phyloP scores from a whole-genome alignment of 352 stramenopile species.

The Pseudoperonospora humuli region DNA sequence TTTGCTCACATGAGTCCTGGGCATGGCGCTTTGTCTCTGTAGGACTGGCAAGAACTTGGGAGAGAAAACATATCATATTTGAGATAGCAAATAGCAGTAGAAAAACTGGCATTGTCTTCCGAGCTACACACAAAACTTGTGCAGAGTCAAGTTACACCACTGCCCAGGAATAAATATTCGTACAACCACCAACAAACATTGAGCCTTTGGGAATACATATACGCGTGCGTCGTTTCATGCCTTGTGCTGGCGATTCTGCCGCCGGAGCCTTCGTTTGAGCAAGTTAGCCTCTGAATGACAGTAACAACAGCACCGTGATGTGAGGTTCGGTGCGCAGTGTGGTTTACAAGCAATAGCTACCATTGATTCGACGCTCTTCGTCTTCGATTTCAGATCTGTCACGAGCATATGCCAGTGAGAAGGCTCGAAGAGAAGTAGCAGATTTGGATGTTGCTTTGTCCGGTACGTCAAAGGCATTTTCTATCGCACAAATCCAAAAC shows the following conservation, averaged over 20 bases:
- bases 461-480: background rate
- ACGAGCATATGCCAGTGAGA: conserved; percentile 19
- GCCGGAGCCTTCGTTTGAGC: conserved; percentile 27
- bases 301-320: background rate
- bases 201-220: too few species aligned
- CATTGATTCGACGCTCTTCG: conserved; percentile 28
- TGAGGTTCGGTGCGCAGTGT: background rate
- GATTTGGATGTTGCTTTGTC: background rate
- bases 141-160: too few species aligned
- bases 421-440: background rate
- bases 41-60: too few species aligned
- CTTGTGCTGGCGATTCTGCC: conserved; percentile 15
- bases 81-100: too few species aligned
- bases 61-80: too few species aligned
- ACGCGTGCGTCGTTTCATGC: background rate
- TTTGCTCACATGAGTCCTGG: too few species aligned
- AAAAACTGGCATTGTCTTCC: too few species aligned
- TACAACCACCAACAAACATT: too few species aligned
- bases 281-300: conserved; percentile 24
- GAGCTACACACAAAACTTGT: too few species aligned
- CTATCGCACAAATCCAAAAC: too few species aligned
- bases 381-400: conserved; percentile 28
- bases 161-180: too few species aligned
- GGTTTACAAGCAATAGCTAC: conserved; percentile 5
- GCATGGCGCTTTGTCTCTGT: too few species aligned